These are phyloP conservation scores for Brassica balearica DNA, from an alignment of 441 rosid species.

Conservation along the genomic window DNA sequence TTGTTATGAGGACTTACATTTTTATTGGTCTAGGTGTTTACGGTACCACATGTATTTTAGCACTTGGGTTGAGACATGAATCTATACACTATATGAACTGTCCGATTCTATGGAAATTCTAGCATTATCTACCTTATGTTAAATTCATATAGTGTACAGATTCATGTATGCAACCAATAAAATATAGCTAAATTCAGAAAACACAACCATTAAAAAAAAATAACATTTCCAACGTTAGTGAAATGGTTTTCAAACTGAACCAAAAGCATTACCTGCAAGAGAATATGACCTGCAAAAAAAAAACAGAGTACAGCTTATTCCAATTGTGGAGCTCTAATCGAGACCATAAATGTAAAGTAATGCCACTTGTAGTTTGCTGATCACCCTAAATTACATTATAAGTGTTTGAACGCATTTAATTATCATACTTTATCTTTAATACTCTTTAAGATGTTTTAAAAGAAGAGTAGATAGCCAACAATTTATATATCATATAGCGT, in stretches of 20 bases:
- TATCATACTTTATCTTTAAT: not conserved
- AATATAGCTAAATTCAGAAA: not conserved
- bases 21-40: not conserved
- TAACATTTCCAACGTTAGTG: not conserved
- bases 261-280: not conserved
- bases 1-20: not conserved
- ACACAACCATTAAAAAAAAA: not conserved
- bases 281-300: not conserved
- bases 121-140: not conserved
- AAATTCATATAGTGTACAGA: not conserved
- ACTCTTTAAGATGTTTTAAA: not conserved
- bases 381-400: not conserved
- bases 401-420: not conserved
- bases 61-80: not conserved
- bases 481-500: too few relatives aligned
- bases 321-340: not conserved
- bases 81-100: not conserved
- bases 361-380: slow-evolving; percentile 1
- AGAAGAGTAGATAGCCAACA: too few relatives aligned
- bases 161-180: not conserved
- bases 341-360: not conserved
- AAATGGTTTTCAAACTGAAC: not conserved
- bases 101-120: not conserved
- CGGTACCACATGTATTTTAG: not conserved
- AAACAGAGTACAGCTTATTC: not conserved